Base-by-base conservation (phyloP, 805 yeast genomes). In the Metschnikowia continentalis region DNA sequence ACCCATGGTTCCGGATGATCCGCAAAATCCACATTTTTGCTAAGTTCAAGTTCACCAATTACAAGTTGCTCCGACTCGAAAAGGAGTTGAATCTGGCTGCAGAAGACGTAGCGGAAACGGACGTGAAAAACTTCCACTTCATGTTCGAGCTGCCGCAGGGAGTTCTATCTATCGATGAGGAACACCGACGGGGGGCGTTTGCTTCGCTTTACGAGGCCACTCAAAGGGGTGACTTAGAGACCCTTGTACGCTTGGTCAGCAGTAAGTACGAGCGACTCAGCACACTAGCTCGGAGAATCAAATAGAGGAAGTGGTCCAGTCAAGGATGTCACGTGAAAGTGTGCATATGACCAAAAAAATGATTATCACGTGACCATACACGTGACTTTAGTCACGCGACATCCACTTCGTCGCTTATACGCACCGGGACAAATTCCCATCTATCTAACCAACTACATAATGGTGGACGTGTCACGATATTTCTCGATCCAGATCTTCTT, bases 401-500 rank as follows among this genome's bases (percentile, higher is more conserved):
- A 8, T 26, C 11, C 10, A 26, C 4, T 26, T 26, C 10, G 4
- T 26, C 30, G 30, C 30, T 26, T 26, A 26, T 26, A 26, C 30
- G 30, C 30, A 26, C 30, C 30, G 11, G 11, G 11, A 35, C 36
- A 6, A 35, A n/a, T 8, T n/a, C 15, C 30, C 30, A 26, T 26
- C 30, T 3, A 26, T 26, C 15, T 35, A 20, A 19, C 11, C 38
- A 42, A 17, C 30, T 26, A 8, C 11, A 26, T 4, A n/a, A 58
- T 57, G 61, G 43, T 55, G 35, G 59, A 57, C 45, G 19, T 58
- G 38, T 48, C 58, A 22, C 54, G 50, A 32, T 72, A 75, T 50
- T 86, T 86, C 66, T 85, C 90, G 2, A 80, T 84, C 46, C 90
- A 86, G 68, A 82, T 85, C 33, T 86, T 85, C 62, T 83, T 86